Conservation (phyloP, 2,329 filamentous ascomycete species). For the Graphilbum ipis-grandicollis region DNA sequence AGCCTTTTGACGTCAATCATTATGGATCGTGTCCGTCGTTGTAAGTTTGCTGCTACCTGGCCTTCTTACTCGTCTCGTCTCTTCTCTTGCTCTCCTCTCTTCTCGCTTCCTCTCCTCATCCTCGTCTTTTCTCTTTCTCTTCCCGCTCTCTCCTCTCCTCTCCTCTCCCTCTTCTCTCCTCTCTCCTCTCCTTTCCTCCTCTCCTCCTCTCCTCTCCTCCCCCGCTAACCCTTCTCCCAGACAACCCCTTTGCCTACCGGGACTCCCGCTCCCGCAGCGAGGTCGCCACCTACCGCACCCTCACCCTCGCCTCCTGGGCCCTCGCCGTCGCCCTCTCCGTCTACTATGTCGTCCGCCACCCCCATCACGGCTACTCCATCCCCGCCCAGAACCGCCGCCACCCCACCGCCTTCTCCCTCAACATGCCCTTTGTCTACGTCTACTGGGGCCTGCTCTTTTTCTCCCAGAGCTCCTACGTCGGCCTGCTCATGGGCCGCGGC, state of each 20-base stretch:
- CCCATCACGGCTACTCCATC: conserved; percentile 43
- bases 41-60: no score
- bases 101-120: no score
- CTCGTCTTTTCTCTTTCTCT: neutral
- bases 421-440: conserved; percentile 43
- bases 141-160: neutral
- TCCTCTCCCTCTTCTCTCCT: neutral
- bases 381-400: conserved; percentile 55
- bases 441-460: conserved; percentile 46
- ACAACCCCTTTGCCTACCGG: conserved; percentile 60
- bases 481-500: conserved; percentile 16
- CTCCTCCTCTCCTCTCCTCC: neutral
- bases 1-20: no score
- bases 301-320: conserved; percentile 59
- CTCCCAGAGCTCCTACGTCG: neutral
- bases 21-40: no score
- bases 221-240: no score
- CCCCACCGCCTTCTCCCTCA: conserved; percentile 60
- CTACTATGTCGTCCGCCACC: conserved; percentile 53
- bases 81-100: no score
- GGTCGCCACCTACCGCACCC: conserved; percentile 56
- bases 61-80: no score
- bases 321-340: conserved; percentile 54
- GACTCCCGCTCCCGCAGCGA: conserved; percentile 44
- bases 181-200: neutral